These are phyloP conservation scores for Orbilia oligospora DNA, from an alignment of 2,329 filamentous ascomycete species.

Conservation along the genomic window DNA sequence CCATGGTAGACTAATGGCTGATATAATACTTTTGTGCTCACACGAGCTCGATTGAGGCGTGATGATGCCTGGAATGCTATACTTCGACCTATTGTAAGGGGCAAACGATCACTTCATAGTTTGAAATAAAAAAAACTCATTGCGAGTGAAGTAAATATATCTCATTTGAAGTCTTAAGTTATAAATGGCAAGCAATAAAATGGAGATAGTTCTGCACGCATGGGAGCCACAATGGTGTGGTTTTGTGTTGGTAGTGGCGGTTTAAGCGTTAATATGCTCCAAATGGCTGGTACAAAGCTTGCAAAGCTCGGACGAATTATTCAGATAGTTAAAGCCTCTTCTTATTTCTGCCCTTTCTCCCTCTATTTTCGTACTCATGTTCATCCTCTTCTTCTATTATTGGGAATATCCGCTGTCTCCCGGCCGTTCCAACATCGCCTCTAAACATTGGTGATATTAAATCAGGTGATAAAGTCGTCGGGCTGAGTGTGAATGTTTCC, in stretches of 20 bases:
- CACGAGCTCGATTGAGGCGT: not conserved
- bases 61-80: not conserved
- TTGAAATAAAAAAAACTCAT: not conserved
- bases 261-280: too few relatives aligned
- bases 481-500: constrained; percentile 46
- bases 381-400: constrained; percentile 59
- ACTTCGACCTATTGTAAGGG: not conserved
- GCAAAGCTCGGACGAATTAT: not conserved
- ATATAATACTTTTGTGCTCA: too few relatives aligned
- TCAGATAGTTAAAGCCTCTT: not conserved
- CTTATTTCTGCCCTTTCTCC: constrained; percentile 40
- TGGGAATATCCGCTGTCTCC: constrained; percentile 55
- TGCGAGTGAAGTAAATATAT: not conserved
- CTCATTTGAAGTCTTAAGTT: not conserved
- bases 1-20: too few relatives aligned
- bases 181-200: not conserved
- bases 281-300: not conserved
- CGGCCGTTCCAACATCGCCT: not conserved
- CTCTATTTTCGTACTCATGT: constrained; percentile 40
- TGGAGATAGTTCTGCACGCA: not conserved
- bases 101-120: not conserved
- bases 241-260: too few relatives aligned
- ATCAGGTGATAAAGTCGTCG: constrained; percentile 45
- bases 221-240: too few relatives aligned
- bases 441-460: constrained; percentile 22